Percentiles rank a stretch among this genome's conserved stretches.
phyloP scores from a whole-genome alignment of 345 rosid genomes.

The Rubroshorea leprosula region DNA sequence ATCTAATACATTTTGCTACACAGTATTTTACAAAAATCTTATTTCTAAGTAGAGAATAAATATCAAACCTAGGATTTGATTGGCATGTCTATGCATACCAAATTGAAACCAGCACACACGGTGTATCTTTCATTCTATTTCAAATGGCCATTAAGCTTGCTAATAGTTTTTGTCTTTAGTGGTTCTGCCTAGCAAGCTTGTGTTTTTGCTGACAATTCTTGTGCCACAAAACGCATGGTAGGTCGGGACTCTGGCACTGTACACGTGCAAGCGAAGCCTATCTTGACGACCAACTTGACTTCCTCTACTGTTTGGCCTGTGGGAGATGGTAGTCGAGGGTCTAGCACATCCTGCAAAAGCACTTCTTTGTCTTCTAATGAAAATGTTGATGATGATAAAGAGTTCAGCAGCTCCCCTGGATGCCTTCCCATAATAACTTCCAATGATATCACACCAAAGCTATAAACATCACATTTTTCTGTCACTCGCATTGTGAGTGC shows the following conservation, averaged over 20 bases:
- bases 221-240: slow-evolving; percentile 49
- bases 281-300: slow-evolving; percentile 27
- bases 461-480: slow-evolving; percentile 51
- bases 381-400: slow-evolving; percentile 13
- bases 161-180: slow-evolving; percentile 22
- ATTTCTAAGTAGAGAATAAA: no score
- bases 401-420: slow-evolving; percentile 46
- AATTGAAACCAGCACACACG: no score
- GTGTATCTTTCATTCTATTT: no score
- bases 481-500: slow-evolving; percentile 40
- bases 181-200: slow-evolving; percentile 31
- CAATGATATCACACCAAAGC: slow-evolving; percentile 61
- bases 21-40: no score
- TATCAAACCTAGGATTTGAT: no score
- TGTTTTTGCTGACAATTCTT: slow-evolving; percentile 40
- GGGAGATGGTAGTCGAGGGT: no score
- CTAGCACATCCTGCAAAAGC: slow-evolving; percentile 41
- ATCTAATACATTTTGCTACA: no score
- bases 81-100: no score
- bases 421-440: slow-evolving; percentile 69
- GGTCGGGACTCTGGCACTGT: slow-evolving; percentile 38
- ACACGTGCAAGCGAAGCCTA: slow-evolving; percentile 42
- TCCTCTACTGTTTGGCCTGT: slow-evolving; percentile 40
- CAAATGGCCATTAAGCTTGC: slow-evolving; percentile 24
- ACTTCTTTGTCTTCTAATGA: slow-evolving; percentile 4